Percentiles rank a stretch among this genome's conserved stretches.
Conservation (phyloP, 1,139 yeast genomes). For the Blastobotrys proliferans region DNA sequence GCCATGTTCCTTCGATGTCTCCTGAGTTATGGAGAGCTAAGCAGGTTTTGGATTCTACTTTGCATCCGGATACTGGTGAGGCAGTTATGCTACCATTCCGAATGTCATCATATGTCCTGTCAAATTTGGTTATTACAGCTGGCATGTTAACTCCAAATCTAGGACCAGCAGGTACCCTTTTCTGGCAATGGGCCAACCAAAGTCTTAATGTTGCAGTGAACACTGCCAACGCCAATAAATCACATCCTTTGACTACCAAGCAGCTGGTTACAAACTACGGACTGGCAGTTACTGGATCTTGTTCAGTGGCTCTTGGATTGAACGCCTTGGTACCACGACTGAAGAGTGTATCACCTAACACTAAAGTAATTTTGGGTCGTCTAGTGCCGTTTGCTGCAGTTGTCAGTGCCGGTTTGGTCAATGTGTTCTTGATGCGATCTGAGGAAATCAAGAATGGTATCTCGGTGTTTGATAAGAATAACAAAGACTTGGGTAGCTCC, state of each 20-base stretch:
- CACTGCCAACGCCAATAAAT: conserved; percentile 92
- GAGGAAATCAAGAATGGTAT: conserved; percentile 88
- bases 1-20: conserved; percentile 54
- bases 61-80: conserved; percentile 95
- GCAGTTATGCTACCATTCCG: conserved; percentile 89
- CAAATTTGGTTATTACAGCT: conserved; percentile 89
- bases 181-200: conserved; percentile 98
- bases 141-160: conserved; percentile 96
- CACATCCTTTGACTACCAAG: conserved; percentile 77
- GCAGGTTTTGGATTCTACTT: conserved; percentile 75
- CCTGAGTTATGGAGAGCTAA: conserved; percentile 91
- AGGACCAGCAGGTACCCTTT: conserved; percentile 83
- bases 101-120: conserved; percentile 92
- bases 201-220: conserved; percentile 94
- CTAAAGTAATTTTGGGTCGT: conserved; percentile 71
- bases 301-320: conserved; percentile 91
- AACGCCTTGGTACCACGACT: conserved; percentile 83
- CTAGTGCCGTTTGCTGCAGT: conserved; percentile 98
- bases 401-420: conserved; percentile 91
- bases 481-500: conserved; percentile 65
- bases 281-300: conserved; percentile 89
- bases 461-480: conserved; percentile 61
- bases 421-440: conserved; percentile 91
- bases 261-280: conserved; percentile 77
- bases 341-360: conserved; percentile 59